Evolutionary conservation across 352 stramenopile genomes (phyloP), one percentile per base, ranked within the genome.

Genomic region (Pythium pyrilobum): DNA sequence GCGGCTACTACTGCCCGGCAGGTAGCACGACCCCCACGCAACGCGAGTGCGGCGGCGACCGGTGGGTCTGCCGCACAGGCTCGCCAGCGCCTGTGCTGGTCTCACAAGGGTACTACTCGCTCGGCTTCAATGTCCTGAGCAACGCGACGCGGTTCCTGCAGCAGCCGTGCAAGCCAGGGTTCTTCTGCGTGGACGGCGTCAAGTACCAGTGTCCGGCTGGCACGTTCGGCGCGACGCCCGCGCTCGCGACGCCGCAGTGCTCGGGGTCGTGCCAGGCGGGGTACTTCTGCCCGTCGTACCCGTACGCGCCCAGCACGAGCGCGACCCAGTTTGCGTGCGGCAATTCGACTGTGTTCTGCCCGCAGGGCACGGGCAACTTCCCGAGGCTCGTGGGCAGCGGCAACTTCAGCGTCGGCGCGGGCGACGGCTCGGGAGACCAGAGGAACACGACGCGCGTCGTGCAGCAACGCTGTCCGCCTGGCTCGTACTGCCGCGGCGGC

Each of bases 401-500:
- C 13, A 84, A 72, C 53, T 92, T 72, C 47, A 79, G 70, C 7
- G 56, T 79, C 20, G 68, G 67, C 8, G 74, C 72, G 0, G 72
- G 62, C 42, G 71, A 76, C 15, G 57, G 38, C 16, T 65, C 32
- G 32, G 62, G 59, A 2, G 63, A 84, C 23, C 54, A 51, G 4
- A 51, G 60, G 15, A 89, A 89, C 48, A 71, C 74, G 18, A 87
- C 78, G 9, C 78, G 84, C 34, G 75, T 56, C 13, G 52, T 37
- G 4, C 62, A 91, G 43, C 48, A 71, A 4, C 59, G 66, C 5
- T 95, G 85, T 50, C 72, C 81, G 0, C 41, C 47, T 12, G 82
- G 84, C 3, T 87, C 68, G 37, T 96, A 86, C 49, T 96, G 87
- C 50, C 74, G 69, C 4, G 70, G 72, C 28, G 84, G 81, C n/a